phyloP scores from a whole-genome alignment of 225 moss, liverwort and hornwort genomes.

The Pseudoscleropodium purum region DNA sequence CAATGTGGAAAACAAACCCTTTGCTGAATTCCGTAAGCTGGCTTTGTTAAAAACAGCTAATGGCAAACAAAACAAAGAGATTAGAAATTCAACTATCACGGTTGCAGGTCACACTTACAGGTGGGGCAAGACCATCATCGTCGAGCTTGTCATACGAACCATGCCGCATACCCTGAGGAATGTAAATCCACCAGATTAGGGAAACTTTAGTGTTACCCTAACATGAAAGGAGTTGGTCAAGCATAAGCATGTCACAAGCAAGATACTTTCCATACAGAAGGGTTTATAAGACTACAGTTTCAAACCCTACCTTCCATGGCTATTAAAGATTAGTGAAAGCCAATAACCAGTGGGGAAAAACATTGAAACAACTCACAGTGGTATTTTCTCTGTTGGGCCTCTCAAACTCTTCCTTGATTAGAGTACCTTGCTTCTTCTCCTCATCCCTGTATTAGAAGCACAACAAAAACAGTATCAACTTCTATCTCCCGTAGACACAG shows the following conservation, averaged over 20 bases:
- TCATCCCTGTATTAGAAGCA: slow-evolving; percentile 59
- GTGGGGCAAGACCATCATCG: slow-evolving; percentile 98
- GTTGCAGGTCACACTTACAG: slow-evolving; percentile 36
- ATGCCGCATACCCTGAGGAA: slow-evolving; percentile 88
- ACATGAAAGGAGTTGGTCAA: neutral
- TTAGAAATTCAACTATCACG: neutral
- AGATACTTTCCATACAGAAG: neutral
- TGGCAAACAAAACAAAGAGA: neutral
- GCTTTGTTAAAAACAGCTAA: neutral
- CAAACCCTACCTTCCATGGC: neutral
- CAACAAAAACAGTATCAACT: neutral
- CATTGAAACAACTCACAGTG: slow-evolving; percentile 41
- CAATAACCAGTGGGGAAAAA: neutral
- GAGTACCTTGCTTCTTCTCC: slow-evolving; percentile 98
- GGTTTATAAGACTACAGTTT: neutral
- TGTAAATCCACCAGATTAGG: neutral
- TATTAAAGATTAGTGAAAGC: neutral
- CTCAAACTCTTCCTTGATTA: slow-evolving; percentile 98
- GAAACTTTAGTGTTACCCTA: neutral
- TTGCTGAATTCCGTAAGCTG: neutral
- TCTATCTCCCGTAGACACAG: neutral
- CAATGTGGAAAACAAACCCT: neutral
- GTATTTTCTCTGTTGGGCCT: slow-evolving; percentile 96
- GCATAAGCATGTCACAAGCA: neutral
- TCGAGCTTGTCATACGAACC: slow-evolving; percentile 99